Evolutionary conservation across 2,329 filamentous ascomycete genomes (phyloP).

Genomic region (Curvularia lunata): DNA sequence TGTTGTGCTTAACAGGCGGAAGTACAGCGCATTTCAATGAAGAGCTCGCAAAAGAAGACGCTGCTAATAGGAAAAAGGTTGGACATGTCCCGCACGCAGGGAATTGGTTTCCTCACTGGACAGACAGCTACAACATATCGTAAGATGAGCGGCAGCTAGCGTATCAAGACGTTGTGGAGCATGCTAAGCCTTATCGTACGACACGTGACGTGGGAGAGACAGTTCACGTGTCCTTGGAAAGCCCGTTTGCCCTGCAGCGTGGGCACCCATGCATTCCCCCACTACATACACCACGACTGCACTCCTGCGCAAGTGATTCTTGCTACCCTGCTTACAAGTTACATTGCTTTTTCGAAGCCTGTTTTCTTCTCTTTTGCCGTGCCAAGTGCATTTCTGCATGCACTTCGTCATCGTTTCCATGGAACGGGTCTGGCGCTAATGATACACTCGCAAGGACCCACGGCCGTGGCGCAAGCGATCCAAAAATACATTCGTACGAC

Average conservation of each 20-base stretch:
- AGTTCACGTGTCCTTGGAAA: neutral
- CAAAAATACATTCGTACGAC: slow-evolving; percentile 2
- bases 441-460: neutral
- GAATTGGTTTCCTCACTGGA: neutral
- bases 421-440: neutral
- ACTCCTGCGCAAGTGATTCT: neutral
- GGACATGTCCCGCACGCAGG: neutral
- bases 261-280: neutral
- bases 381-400: neutral
- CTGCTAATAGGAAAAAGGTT: neutral
- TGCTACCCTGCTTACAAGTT: neutral
- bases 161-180: neutral
- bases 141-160: neutral
- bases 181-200: neutral
- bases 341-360: neutral
- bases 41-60: neutral
- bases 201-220: neutral
- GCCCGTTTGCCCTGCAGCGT: neutral
- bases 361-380: neutral
- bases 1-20: too few relatives aligned
- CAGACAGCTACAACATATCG: neutral
- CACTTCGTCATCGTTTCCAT: neutral
- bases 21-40: neutral
- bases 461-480: neutral
- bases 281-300: neutral